Base-by-base conservation (phyloP, 805 yeast genomes). In the Candida pseudofarinosa region DNA sequence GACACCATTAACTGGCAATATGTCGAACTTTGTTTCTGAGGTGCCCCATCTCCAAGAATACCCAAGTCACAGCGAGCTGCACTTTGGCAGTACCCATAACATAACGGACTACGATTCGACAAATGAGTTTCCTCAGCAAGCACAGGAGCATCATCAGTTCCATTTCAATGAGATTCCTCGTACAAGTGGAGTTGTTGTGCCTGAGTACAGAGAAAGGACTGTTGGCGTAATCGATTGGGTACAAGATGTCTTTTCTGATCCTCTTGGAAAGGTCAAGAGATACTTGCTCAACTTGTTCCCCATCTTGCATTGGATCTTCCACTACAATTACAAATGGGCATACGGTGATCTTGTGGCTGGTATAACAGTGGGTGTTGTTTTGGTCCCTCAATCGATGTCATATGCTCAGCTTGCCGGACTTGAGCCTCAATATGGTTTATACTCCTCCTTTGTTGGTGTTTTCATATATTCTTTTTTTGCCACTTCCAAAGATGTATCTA, bases 311-410 rank as follows among this genome's bases (percentile, higher is more conserved):
- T 90, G 97, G 97, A 79, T 89, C 37, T 76, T 83, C 43, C 87
- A 88, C 58, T 90, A 90, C 66, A 90, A 90, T 58, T 54, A 72
- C 8, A 73, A 75, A 20, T 90, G 97, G 97, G 66, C 83, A 13
- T 79, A 79, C 44, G 79, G 88, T 23, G 97, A 90, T 63, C 62
- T 90, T 48, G 81, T 89, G 43, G 96, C 97, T 2, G 97, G 97
- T 60, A 74, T 90, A 46, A 88, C 97, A 1, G 96, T 90, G 16
- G 97, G 97, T 36, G 81, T 86, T 47, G 97, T 90, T 15, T 74
- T 89, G 51, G 96, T 90, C 23, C 97, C 97, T 3, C 97, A 90
- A 64, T 82, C 93, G 3, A 90, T 90, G 97, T 89, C 97, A 0
- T 90, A 90, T 59, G 97, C 97, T 6, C 81, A 78, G 57, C 68